Conservation (phyloP, 225 moss, liverwort and hornwort species). For the Ulota crispa region DNA sequence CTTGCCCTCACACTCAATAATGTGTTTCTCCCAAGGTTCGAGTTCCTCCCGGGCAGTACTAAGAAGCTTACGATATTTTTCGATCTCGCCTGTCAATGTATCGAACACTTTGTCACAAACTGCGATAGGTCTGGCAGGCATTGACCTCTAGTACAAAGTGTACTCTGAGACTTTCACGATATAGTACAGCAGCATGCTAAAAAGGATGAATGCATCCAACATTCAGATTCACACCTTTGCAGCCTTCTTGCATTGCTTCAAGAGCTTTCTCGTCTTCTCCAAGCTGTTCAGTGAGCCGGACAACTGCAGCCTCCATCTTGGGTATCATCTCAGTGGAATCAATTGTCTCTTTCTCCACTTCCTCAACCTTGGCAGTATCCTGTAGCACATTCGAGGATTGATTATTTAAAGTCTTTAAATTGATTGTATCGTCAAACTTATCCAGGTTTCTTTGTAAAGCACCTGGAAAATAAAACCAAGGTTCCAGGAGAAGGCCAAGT, state of each 20-base stretch:
- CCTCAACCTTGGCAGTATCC: constrained; percentile 82
- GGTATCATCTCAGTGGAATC: constrained; percentile 74
- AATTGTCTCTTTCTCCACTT: constrained; percentile 72
- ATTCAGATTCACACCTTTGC: constrained; percentile 60
- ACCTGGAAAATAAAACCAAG: not conserved
- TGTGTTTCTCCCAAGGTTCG: constrained; percentile 92
- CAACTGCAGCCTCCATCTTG: constrained; percentile 71
- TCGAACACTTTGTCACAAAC: constrained; percentile 8
- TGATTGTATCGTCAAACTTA: not conserved
- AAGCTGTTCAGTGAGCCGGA: constrained; percentile 63
- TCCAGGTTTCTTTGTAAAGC: not conserved
- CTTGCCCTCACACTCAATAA: constrained; percentile 84
- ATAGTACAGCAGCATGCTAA: not conserved
- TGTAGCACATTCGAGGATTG: constrained; percentile 30
- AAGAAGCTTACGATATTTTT: constrained; percentile 68
- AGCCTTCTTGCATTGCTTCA: constrained; percentile 75
- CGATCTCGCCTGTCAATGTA: constrained; percentile 67
- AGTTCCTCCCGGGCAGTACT: constrained; percentile 70
- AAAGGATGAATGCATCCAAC: constrained; percentile 3
- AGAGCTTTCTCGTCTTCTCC: constrained; percentile 78
- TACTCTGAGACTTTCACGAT: not conserved
- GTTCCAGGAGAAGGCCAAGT: constrained; percentile 2
- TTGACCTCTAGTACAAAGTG: constrained; percentile 8
- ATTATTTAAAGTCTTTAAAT: not conserved
- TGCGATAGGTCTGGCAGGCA: not conserved